Evolutionary conservation across 352 stramenopile genomes (phyloP), one percentile per base, ranked within the genome.

Genomic region (Phytopythium cucurbitacearum): DNA sequence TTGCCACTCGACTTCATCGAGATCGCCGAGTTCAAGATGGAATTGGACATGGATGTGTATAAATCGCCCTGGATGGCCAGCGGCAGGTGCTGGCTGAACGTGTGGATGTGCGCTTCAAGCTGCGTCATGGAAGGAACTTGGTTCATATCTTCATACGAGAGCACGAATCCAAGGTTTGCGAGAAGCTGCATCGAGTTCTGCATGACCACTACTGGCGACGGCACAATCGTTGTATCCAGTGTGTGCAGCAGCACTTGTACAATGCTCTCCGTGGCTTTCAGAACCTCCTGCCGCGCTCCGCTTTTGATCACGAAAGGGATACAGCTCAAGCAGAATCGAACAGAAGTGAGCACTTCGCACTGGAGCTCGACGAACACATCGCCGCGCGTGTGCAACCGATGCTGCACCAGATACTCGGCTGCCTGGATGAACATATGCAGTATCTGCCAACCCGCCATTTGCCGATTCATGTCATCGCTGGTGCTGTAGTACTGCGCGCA

Each of bases 41-140:
- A 88, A 57, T 90, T 87, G 0, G 80, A 87, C 72, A 91, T 85
- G 1, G 82, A 83, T 12, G 76, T 89, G 56, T 88, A 93, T 16
- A 93, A 57, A 45, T 89, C 77, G 34, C 76, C 78, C 56, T 93
- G 80, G 51, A 93, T 89, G 16, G 69, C 60, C 7, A 85, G 64
- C 16, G 75, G 80, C 16, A 93, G 59, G 36, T 91, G 78, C 47
- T 84, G 57, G 16, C 80, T 86, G 58, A 93, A 91, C 45, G 75
- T 64, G 46, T 91, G 82, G 42, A 93, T 80, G 48, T 87, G 80
- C 13, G 60, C 51, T 49, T 89, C 70, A 9, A 93, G 64, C 48
- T 89, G 75, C 2, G 56, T 54, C 82, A 93, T 90, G 38, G 78
- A 87, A 8, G 76, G 72, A 9, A 93, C 69, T 40, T 75, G 60